Conservation (phyloP, 2,329 filamentous ascomycete genomes). For the Hymenoscyphus albidus region DNA sequence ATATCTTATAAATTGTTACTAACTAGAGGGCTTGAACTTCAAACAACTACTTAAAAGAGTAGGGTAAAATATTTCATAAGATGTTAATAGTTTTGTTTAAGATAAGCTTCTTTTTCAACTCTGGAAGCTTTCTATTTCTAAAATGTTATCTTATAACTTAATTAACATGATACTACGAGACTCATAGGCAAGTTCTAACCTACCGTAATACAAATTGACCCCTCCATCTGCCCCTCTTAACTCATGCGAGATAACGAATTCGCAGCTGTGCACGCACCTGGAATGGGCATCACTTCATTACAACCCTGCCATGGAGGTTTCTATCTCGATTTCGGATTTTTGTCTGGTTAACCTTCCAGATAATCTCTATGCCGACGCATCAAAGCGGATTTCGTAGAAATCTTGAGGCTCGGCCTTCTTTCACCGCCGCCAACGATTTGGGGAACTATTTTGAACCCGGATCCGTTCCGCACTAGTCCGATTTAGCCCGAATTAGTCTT, state of each 20-base stretch:
- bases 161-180: background rate
- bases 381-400: background rate
- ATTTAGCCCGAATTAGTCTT: background rate
- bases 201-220: background rate
- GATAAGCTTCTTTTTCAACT: too few species aligned
- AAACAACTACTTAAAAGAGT: too few species aligned
- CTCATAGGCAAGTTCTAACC: background rate
- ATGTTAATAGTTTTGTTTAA: too few species aligned
- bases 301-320: conserved; percentile 5
- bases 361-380: conserved; percentile 4
- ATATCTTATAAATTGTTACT: too few species aligned
- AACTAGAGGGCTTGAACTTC: too few species aligned
- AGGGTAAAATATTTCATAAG: too few species aligned
- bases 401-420: background rate
- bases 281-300: background rate
- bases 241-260: conserved; percentile 7
- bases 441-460: background rate
- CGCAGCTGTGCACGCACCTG: background rate
- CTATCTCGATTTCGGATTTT: background rate
- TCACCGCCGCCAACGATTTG: background rate
- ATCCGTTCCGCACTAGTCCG: background rate
- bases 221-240: background rate
- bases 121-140: too few species aligned
- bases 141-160: too few species aligned
- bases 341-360: background rate